These are phyloP conservation scores for Magnolia officinalis DNA, from an alignment of 164 flowering plant genomes.

Conservation along the genomic window DNA sequence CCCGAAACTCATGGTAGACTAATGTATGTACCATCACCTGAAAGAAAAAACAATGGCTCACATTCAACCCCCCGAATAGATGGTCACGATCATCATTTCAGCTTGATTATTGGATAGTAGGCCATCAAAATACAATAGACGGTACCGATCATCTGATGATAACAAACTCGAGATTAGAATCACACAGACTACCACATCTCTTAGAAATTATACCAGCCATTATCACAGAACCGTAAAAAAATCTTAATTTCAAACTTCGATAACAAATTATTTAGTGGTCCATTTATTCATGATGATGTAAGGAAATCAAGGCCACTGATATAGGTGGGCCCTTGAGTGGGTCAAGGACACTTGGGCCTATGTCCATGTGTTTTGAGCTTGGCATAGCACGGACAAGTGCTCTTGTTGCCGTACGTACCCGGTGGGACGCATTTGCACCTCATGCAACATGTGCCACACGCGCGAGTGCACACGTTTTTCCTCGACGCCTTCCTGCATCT, in stretches of 20 bases:
- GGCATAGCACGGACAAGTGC: conserved; percentile 66
- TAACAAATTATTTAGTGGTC: not conserved
- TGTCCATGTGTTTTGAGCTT: conserved; percentile 27
- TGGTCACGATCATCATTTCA: not conserved
- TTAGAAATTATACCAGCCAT: not conserved
- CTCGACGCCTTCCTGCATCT: conserved; percentile 60
- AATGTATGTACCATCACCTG: not conserved
- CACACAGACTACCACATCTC: not conserved
- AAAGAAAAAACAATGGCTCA: not conserved
- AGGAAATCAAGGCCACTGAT: no score
- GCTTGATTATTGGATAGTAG: not conserved
- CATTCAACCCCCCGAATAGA: not conserved
- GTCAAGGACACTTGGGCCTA: conserved; percentile 29
- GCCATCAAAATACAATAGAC: not conserved
- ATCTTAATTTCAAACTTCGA: not conserved
- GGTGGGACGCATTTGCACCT: conserved; percentile 75
- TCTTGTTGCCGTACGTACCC: conserved; percentile 64
- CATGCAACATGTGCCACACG: conserved; percentile 58
- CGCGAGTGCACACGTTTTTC: conserved; percentile 48
- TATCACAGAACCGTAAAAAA: not conserved
- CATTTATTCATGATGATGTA: not conserved
- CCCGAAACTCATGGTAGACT: no score
- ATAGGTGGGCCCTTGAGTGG: not conserved
- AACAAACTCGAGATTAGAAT: not conserved
- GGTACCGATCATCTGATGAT: not conserved